phyloP scores from a whole-genome alignment of 495 filamentous ascomycete species.

The Cladorrhinum samala region DNA sequence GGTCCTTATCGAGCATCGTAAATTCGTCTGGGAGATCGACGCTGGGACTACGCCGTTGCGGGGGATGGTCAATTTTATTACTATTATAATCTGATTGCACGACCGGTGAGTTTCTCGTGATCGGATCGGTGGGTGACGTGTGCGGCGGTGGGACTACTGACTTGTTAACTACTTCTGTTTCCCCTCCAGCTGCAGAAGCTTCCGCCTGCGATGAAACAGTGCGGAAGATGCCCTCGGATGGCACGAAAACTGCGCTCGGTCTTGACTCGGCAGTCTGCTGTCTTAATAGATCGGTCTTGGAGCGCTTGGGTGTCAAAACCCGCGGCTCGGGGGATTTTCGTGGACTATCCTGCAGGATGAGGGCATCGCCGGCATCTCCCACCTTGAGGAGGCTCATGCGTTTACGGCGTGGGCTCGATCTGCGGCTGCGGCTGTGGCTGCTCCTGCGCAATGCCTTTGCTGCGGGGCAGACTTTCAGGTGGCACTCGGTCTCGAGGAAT shows the following conservation, averaged over 20 bases:
- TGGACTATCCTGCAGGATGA: constrained; percentile 34
- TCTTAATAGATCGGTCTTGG: constrained; percentile 25
- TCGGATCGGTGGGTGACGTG: constrained; percentile 5
- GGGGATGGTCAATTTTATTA: too few relatives aligned
- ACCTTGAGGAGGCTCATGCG: constrained; percentile 24
- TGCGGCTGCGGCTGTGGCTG: neutral
- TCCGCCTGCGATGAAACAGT: constrained; percentile 41
- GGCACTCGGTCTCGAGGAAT: constrained; percentile 79
- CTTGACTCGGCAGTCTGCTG: constrained; percentile 23
- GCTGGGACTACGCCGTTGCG: constrained; percentile 40
- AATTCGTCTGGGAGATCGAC: constrained; percentile 46
- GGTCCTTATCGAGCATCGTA: constrained; percentile 36
- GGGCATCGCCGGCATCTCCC: constrained; percentile 35
- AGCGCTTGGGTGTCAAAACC: constrained; percentile 16
- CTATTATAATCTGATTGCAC: constrained; percentile 10
- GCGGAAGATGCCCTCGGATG: constrained; percentile 47
- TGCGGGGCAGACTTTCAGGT: constrained; percentile 64
- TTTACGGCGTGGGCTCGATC: constrained; percentile 24
- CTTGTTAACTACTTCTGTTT: constrained; percentile 7
- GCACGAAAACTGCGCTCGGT: constrained; percentile 41
- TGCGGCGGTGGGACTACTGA: neutral
- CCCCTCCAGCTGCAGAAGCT: constrained; percentile 21
- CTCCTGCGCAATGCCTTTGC: constrained; percentile 25
- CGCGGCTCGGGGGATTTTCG: constrained; percentile 10
- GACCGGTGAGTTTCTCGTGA: constrained; percentile 3